A percentile compares a stretch with the other conserved stretches of the same genome.
phyloP scores from a whole-genome alignment of 139 green algal genomes.

The Chlamydomonas urium region DNA sequence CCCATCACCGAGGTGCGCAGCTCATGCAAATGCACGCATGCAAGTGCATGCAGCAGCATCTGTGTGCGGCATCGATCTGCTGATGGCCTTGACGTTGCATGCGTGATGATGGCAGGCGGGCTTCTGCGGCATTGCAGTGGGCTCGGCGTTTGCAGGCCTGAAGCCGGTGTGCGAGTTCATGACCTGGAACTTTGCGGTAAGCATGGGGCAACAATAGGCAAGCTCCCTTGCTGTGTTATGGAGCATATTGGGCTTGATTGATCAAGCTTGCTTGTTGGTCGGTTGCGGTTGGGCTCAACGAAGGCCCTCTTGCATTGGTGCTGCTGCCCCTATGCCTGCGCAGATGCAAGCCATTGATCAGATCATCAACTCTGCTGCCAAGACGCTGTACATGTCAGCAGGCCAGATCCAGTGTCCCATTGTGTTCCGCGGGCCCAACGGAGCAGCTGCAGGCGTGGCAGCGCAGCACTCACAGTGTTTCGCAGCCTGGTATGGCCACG shows the following conservation, averaged over 20 bases:
- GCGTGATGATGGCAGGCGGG: slow-evolving; percentile 75
- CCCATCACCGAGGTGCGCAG: slow-evolving; percentile 96
- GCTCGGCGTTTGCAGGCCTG: slow-evolving; percentile 88
- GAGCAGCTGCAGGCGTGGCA: slow-evolving; percentile 91
- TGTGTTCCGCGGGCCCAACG: slow-evolving; percentile 97
- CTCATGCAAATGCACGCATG: not conserved
- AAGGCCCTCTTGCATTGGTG: too few species aligned
- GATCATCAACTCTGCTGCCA: slow-evolving; percentile 97
- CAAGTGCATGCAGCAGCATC: not conserved
- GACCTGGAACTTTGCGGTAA: slow-evolving; percentile 99
- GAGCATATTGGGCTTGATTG: not conserved
- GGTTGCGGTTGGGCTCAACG: too few species aligned
- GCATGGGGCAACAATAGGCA: too few species aligned
- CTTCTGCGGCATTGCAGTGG: slow-evolving; percentile 93
- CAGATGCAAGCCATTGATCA: slow-evolving; percentile 72
- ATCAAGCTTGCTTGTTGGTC: not conserved
- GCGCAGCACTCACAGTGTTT: slow-evolving; percentile 99
- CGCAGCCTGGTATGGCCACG: slow-evolving; percentile 90
- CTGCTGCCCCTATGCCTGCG: too few species aligned
- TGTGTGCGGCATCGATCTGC: not conserved
- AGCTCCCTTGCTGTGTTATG: slow-evolving; percentile 57
- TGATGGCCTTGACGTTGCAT: not conserved
- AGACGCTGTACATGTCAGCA: slow-evolving; percentile 98
- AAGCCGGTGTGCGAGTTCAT: slow-evolving; percentile 98
- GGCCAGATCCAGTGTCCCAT: slow-evolving; percentile 90